phyloP scores from a whole-genome alignment of 202 grass and related monocot genomes.

The Digitaria exilis region DNA sequence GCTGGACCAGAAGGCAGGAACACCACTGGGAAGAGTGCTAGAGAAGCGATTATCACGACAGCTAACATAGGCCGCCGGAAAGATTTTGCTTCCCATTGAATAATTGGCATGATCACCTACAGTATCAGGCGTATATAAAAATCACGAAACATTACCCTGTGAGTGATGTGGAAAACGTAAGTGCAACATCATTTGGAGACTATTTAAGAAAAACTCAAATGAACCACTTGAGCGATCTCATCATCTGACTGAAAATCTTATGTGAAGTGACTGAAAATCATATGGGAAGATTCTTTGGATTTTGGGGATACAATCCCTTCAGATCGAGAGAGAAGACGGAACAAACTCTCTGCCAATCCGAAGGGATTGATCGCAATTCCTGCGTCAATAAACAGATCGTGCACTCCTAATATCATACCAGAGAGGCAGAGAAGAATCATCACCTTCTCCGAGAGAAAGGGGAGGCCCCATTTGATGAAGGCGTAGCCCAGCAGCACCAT shows the following conservation, averaged over 20 bases:
- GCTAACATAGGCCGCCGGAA: constrained; percentile 69
- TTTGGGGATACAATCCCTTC: neutral
- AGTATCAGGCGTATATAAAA: neutral
- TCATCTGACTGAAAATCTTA: neutral
- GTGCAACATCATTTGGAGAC: neutral
- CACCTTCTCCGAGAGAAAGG: constrained; percentile 89
- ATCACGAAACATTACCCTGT: neutral
- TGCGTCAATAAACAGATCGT: too few relatives aligned
- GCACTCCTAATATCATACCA: neutral
- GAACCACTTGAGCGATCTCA: neutral
- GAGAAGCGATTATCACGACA: constrained; percentile 65
- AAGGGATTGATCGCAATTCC: neutral
- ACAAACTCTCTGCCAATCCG: neutral
- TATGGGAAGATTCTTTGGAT: neutral
- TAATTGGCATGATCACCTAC: constrained; percentile 85
- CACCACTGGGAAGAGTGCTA: constrained; percentile 75
- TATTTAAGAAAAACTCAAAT: neutral
- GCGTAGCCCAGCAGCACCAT: constrained; percentile 44
- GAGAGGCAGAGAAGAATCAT: neutral
- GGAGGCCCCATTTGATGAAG: constrained; percentile 79
- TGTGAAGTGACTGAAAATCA: neutral
- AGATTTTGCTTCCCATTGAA: constrained; percentile 87
- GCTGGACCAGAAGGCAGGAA: constrained; percentile 79
- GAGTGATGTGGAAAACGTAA: neutral
- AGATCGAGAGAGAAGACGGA: neutral